Conservation (phyloP, 2,329 filamentous ascomycete genomes). For the Simplicillium aogashimaense region DNA sequence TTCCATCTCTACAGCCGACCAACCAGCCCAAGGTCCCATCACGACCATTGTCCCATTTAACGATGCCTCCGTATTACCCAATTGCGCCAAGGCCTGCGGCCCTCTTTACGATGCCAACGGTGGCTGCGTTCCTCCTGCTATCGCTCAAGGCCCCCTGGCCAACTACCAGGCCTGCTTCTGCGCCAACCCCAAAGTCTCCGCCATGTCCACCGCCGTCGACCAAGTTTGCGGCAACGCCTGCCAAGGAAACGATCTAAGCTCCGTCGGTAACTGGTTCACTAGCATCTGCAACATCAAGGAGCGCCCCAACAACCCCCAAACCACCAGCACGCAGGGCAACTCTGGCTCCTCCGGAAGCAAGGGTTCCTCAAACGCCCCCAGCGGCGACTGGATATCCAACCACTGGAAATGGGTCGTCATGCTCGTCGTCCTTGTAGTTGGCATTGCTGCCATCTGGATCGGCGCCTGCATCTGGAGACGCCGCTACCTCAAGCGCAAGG, state of each 20-base stretch:
- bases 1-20: no score
- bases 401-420: conserved; percentile 80
- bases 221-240: conserved; percentile 56
- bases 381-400: conserved; percentile 45
- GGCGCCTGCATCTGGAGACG: conserved; percentile 62
- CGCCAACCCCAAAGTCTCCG: conserved; percentile 45
- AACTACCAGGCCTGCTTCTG: conserved; percentile 69
- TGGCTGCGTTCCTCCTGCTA: conserved; percentile 54
- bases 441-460: conserved; percentile 56
- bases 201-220: conserved; percentile 44
- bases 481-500: conserved; percentile 62
- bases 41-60: conserved; percentile 44
- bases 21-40: no score
- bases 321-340: conserved; percentile 8
- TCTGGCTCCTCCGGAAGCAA: conserved; percentile 1
- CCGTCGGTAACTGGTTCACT: conserved; percentile 62
- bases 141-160: conserved; percentile 33
- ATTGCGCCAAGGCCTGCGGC: conserved; percentile 51
- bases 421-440: conserved; percentile 63
- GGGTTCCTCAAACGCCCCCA: not conserved
- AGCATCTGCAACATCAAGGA: conserved; percentile 46
- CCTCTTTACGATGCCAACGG: conserved; percentile 60
- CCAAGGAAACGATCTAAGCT: conserved; percentile 33
- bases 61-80: conserved; percentile 37
- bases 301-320: conserved; percentile 10